These are phyloP conservation scores for Hapsidospora chrysogenum DNA, from an alignment of 495 filamentous ascomycete species.

Conservation along the genomic window DNA sequence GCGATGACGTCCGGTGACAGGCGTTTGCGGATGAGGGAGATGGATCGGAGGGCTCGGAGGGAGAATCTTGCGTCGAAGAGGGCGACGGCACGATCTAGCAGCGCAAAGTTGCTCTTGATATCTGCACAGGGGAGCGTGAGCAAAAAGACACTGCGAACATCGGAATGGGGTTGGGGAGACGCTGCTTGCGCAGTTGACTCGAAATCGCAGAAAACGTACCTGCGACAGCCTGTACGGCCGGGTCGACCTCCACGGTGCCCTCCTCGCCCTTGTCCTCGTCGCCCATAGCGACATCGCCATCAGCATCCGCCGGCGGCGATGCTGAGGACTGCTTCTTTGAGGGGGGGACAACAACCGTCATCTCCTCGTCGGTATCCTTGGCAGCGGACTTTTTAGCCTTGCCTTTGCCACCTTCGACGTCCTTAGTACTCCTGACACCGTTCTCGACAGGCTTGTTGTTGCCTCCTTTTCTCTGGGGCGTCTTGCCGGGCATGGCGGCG, in stretches of 20 bases:
- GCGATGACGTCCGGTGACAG: conserved; percentile 66
- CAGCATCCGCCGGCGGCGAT: conserved; percentile 39
- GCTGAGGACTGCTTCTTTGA: conserved; percentile 52
- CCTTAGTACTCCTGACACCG: conserved; percentile 57
- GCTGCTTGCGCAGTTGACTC: not conserved
- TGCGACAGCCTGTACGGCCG: conserved; percentile 38
- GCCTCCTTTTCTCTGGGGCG: conserved; percentile 57
- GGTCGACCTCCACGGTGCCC: conserved; percentile 47
- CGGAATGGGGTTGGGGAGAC: not conserved
- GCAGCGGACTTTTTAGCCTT: conserved; percentile 49
- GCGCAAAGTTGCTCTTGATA: conserved; percentile 81
- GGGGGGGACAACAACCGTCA: conserved; percentile 75
- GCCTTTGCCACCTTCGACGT: conserved; percentile 37
- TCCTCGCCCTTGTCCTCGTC: conserved; percentile 39
- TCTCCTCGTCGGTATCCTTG: conserved; percentile 52
- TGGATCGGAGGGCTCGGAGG: conserved; percentile 80
- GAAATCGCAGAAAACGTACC: conserved; percentile 17
- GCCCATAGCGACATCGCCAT: conserved; percentile 64
- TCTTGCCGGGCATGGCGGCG: conserved; percentile 41
- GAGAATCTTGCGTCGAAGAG: conserved; percentile 93
- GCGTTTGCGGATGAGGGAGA: conserved; percentile 86
- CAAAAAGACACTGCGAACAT: conserved; percentile 5
- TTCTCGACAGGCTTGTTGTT: conserved; percentile 57
- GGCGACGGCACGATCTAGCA: conserved; percentile 80
- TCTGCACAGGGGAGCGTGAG: conserved; percentile 38